Conservation (phyloP, 2,329 filamentous ascomycete genomes). For the Geosmithia flava region DNA sequence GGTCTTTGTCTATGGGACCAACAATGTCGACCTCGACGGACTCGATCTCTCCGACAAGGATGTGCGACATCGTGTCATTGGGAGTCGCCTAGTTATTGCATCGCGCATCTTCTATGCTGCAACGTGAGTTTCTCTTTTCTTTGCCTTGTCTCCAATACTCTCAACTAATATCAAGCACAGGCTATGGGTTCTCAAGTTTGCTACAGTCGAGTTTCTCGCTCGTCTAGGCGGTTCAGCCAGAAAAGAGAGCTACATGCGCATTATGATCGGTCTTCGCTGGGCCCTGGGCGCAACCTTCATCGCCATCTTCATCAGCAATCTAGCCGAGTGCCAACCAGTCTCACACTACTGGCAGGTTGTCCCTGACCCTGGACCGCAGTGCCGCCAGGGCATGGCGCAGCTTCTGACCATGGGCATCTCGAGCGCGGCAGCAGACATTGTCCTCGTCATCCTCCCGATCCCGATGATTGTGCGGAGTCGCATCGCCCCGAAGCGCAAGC, state of each 20-base stretch:
- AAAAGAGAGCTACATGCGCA: conserved; percentile 61
- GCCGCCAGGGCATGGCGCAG: conserved; percentile 77
- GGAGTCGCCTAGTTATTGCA: conserved; percentile 69
- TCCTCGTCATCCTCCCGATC: conserved; percentile 80
- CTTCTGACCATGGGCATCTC: conserved; percentile 81
- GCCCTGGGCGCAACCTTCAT: conserved; percentile 69
- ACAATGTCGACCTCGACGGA: conserved; percentile 58
- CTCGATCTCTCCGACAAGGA: conserved; percentile 40
- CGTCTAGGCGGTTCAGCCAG: conserved; percentile 74
- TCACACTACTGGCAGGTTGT: conserved; percentile 65
- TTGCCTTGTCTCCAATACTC: not conserved
- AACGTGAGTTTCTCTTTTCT: conserved; percentile 52
- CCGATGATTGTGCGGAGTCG: conserved; percentile 72
- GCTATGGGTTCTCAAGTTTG: conserved; percentile 84
- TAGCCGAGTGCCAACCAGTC: conserved; percentile 74
- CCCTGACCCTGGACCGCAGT: conserved; percentile 74
- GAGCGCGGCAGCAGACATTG: conserved; percentile 78
- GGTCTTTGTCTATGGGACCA: conserved; percentile 75
- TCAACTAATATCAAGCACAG: conserved; percentile 26
- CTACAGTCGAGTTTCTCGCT: conserved; percentile 83
- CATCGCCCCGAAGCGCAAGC: conserved; percentile 65
- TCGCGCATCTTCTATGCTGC: conserved; percentile 79
- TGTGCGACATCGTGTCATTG: conserved; percentile 53
- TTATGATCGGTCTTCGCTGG: conserved; percentile 59
- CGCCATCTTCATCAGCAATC: conserved; percentile 67